Base-by-base conservation (phyloP, 805 yeast species). In the Metschnikowia cubensis region DNA sequence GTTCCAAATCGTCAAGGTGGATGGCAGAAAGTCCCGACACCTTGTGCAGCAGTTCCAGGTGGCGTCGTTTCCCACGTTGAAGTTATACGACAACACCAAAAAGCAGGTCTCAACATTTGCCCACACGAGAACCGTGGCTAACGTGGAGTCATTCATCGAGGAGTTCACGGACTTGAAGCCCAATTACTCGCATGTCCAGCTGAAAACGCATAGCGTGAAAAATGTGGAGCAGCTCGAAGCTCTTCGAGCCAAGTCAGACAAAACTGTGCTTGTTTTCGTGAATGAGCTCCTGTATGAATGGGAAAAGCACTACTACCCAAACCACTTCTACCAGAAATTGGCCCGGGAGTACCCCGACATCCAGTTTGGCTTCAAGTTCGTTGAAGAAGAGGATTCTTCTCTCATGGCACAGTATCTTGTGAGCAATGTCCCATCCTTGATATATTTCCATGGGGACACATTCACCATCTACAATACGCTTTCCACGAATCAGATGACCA, bases 31-130 rank as follows among this genome's bases (percentile, higher is more conserved):
- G 14, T 64, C 64, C 54, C 61, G 59, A 35, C 59, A 70, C 15
- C 62, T 79, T 6, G 63, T 74, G 35, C 57, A 56, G 33, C 60
- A 73, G 43, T 79, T 80, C 50, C 57, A 59, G 14, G 66, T 82
- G 3, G 51, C 56, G 10, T 71, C 70, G 17, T 83, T 69, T 59
- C 88, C 88, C 1, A 67, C 76, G 0, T 50, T 83, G 45, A 72
- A 74, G 55, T 58, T 82, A 33, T 74, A 78, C 51, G 63, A 74
- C 33, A 66, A 68, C 43, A 65, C 66, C 37, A 76, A 79, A 1
- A 73, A 70, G 43, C 64, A 68, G 48, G 66, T 77, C 4, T 69
- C 65, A 0, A 62, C 67, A 1, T 81, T 68, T 57, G 57, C 59
- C 1, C 72, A 69, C 8, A 32, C 35, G 17, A 43, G 60, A 21